Conservation (phyloP, 2,329 filamentous ascomycete genomes). For the Aspergillus uvarum region DNA sequence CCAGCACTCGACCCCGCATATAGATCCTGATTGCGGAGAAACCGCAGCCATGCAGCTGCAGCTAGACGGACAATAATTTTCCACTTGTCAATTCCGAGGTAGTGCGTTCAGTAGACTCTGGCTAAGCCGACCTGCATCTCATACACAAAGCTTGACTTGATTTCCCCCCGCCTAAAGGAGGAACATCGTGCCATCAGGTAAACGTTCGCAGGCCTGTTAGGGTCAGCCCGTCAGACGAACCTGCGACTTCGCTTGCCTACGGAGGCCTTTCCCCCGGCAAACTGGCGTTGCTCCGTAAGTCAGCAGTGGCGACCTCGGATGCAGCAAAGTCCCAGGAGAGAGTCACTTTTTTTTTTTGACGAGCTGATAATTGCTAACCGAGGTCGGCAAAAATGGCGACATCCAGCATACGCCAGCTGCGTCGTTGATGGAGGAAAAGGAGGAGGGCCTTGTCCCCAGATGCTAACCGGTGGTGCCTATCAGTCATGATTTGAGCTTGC, state of each 20-base stretch:
- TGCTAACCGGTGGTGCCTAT: not conserved
- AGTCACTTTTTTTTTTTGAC: not conserved
- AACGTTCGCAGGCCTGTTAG: not conserved
- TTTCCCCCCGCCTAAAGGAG: not conserved
- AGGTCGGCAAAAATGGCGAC: conserved; percentile 2
- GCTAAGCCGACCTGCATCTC: not conserved
- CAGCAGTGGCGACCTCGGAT: not conserved
- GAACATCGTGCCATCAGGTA: not conserved
- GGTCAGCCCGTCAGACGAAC: not conserved
- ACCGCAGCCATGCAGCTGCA: not conserved
- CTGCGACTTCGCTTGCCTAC: not conserved
- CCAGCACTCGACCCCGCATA: conserved; percentile 4
- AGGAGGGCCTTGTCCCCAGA: not conserved
- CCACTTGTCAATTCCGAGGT: conserved; percentile 9
- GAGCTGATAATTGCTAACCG: conserved; percentile 1
- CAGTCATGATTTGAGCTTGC: conserved; percentile 15
- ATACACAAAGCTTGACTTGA: not conserved
- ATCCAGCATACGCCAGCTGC: not conserved
- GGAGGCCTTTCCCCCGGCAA: not conserved
- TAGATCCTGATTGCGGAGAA: conserved; percentile 13
- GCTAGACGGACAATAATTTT: conserved; percentile 20
- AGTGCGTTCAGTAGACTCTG: not conserved
- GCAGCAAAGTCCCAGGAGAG: not conserved
- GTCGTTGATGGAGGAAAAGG: not conserved
- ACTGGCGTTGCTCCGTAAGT: not conserved